phyloP scores from a whole-genome alignment of 805 yeast species.

The Ogataea saltuana region DNA sequence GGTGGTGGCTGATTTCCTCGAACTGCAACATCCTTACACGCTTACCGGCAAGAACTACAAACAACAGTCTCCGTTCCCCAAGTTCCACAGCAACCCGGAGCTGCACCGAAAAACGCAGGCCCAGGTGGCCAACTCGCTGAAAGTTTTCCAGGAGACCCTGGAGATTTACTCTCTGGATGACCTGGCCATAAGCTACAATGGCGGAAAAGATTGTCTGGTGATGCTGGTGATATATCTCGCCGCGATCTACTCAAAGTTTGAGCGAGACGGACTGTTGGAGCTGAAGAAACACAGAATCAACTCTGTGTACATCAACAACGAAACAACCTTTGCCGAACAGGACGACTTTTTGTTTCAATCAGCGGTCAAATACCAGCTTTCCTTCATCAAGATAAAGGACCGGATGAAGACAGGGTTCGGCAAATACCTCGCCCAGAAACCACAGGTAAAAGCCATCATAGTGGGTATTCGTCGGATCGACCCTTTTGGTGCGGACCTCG shows the following conservation, averaged over 20 bases:
- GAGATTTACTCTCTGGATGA: constrained; percentile 40
- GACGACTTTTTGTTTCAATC: constrained; percentile 63
- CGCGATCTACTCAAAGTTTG: constrained; percentile 36
- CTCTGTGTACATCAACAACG: constrained; percentile 75
- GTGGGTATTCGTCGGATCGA: constrained; percentile 90
- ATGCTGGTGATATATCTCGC: constrained; percentile 76
- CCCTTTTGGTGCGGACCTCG: constrained; percentile 69
- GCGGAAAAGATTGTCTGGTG: constrained; percentile 96
- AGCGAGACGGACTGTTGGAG: constrained; percentile 16
- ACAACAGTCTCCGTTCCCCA: constrained; percentile 14
- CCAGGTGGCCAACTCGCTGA: constrained; percentile 26
- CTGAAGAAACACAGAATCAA: constrained; percentile 31
- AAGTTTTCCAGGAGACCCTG: constrained; percentile 23
- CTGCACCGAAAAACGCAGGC: constrained; percentile 27
- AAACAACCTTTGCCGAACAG: constrained; percentile 69
- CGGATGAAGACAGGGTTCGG: constrained; percentile 68
- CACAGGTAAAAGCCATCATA: constrained; percentile 66
- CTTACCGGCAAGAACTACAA: constrained; percentile 1
- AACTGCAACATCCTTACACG: constrained; percentile 15
- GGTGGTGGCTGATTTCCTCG: constrained; percentile 18
- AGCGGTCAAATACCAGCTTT: constrained; percentile 54
- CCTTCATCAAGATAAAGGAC: constrained; percentile 44
- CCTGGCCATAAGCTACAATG: constrained; percentile 84
- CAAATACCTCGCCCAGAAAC: constrained; percentile 53
- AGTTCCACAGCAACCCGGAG: constrained; percentile 15